phyloP scores from a whole-genome alignment of 2,329 filamentous ascomycete species.

The Ophiostoma tasmaniense region DNA sequence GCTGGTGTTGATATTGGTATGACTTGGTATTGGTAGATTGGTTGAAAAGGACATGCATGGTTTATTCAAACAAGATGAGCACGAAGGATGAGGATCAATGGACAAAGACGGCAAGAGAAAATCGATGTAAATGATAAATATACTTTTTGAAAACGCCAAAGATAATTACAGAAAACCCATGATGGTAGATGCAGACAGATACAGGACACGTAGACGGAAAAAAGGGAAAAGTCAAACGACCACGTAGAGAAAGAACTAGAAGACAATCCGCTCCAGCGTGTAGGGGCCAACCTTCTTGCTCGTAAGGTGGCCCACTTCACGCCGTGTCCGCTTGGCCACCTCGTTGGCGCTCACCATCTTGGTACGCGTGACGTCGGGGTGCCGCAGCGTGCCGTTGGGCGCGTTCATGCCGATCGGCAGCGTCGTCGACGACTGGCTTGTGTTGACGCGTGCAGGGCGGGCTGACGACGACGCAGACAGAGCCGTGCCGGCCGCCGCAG shows the following conservation, averaged over 20 bases:
- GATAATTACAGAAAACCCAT: neutral
- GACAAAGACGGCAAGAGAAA: neutral
- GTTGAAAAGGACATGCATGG: neutral
- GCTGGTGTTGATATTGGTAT: neutral
- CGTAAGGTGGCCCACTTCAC: constrained; percentile 69
- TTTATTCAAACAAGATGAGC: neutral
- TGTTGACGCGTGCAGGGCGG: constrained; percentile 30
- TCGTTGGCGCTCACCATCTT: constrained; percentile 64
- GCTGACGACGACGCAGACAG: constrained; percentile 34
- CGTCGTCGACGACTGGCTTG: constrained; percentile 32
- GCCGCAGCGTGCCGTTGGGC: constrained; percentile 10
- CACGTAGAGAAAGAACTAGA: constrained; percentile 33
- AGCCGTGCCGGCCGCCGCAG: constrained; percentile 34
- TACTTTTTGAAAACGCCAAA: constrained; percentile 4
- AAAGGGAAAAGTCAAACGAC: neutral
- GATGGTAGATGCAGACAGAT: neutral
- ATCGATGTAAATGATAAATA: neutral
- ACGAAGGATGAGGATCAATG: neutral
- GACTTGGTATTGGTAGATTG: neutral
- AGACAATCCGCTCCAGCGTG: constrained; percentile 66
- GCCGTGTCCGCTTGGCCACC: constrained; percentile 55
- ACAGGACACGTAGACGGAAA: neutral
- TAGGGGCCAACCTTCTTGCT: constrained; percentile 76
- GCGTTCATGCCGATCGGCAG: constrained; percentile 68
- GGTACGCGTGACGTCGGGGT: constrained; percentile 30